phyloP scores from a whole-genome alignment of 1,284 basidiomycete genomes.

The Pulveroboletus ridleyi region DNA sequence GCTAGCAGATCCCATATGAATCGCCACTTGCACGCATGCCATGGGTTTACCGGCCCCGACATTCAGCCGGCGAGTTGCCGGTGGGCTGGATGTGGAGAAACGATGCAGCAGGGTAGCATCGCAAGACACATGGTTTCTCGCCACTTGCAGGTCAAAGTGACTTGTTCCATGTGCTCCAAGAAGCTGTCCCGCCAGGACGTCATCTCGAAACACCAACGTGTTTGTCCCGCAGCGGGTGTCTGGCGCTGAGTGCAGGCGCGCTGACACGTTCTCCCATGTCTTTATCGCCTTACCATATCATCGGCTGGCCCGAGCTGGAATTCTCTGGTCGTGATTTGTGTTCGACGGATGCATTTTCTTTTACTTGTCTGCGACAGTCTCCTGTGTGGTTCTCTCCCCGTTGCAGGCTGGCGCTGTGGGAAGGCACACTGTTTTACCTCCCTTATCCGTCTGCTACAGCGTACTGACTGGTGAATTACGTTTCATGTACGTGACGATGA shows the following conservation, averaged over 20 bases:
- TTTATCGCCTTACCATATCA: background rate
- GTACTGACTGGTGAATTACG: constrained; percentile 10
- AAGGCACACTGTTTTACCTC: constrained; percentile 7
- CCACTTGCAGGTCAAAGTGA: constrained; percentile 37
- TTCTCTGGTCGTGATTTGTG: constrained; percentile 4
- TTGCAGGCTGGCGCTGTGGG: constrained; percentile 9
- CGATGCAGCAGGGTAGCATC: constrained; percentile 38
- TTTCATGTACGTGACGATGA: background rate
- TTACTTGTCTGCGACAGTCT: background rate
- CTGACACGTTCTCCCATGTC: constrained; percentile 3
- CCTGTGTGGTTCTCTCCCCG: background rate
- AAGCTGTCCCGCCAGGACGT: constrained; percentile 37
- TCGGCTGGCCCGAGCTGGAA: constrained; percentile 3
- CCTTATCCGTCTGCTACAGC: constrained; percentile 1
- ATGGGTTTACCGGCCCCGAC: constrained; percentile 34
- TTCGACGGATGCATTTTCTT: constrained; percentile 5
- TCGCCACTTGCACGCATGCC: constrained; percentile 32
- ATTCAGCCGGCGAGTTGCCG: constrained; percentile 27
- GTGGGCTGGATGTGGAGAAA: constrained; percentile 30
- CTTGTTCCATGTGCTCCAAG: constrained; percentile 36
- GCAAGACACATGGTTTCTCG: constrained; percentile 39
- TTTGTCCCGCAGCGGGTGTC: constrained; percentile 31
- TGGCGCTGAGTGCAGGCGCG: constrained; percentile 19
- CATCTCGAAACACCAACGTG: constrained; percentile 35
- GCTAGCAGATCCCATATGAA: constrained; percentile 36